Base-by-base conservation (phyloP, 1,284 basidiomycete genomes). In the Ganoderma sinense region DNA sequence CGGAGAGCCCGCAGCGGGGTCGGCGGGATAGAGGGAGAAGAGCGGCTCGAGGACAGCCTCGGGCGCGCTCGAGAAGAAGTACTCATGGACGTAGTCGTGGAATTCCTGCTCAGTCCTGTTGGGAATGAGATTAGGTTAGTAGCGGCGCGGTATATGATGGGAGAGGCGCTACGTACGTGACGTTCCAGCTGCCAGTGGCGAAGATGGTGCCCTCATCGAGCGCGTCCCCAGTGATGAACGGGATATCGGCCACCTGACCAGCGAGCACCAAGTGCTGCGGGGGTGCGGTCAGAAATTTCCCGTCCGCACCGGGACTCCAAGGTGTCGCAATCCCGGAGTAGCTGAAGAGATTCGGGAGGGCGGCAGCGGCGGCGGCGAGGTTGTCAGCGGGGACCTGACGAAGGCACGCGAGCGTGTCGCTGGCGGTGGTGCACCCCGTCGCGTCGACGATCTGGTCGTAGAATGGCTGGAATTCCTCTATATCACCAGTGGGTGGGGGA, bases 361-460 rank as follows among this genome's bases (percentile, higher is more conserved):
- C 23, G 0, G 29, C 41, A 8, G 65, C 36, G 3, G 66, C 66
- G 2, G 14, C 26, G 20, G 62, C 39, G 64, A 87, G 77, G 23
- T 72, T 76, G 1, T 72, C 70, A 64, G 83, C 85, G 2, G 84
- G 82, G 1, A 87, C 83, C 1, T 77, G 79, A 18, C 83, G 80
- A 56, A 87, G 77, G 64, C 86, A 87, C 29, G 79, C 67, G 45
- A 87, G 75, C 0, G 83, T 82, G 71, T 86, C 82, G 0, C 60
- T 61, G 0, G 80, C 67, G 6, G 70, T 72, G 0, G 74, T 55
- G 71, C 84, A 84, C 0, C 79, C 79, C 0, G 78, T 75, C 31
- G 76, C 67, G 2, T 73, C 60, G 2, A 84, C 78, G 11, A 85
- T 58, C 20, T 66, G 69, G 71, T 85, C 81, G 68, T 78, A 84